Percentiles rank a stretch among this genome's conserved stretches.
Conservation (phyloP, 768 basidiomycete genomes). For the Psilocybe cubensis region DNA sequence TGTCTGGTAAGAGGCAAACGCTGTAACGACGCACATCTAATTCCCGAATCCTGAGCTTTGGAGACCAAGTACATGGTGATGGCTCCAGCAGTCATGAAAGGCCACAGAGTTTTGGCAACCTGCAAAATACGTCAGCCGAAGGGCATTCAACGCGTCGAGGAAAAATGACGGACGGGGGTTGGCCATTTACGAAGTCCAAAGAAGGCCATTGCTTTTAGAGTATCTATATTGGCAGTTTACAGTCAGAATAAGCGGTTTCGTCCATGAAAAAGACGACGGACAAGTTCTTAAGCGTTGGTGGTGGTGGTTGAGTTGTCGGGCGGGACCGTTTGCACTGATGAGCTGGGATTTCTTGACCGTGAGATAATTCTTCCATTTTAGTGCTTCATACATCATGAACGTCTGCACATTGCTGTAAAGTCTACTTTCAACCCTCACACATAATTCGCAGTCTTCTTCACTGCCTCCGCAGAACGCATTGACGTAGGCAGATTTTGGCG, state of each 20-base stretch:
- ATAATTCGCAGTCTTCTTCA: not conserved
- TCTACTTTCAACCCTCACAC: not conserved
- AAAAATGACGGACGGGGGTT: constrained; percentile 61
- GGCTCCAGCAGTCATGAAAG: constrained; percentile 70
- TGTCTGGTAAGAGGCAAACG: not conserved
- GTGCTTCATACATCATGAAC: not conserved
- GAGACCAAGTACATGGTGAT: constrained; percentile 70
- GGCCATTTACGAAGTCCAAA: constrained; percentile 83
- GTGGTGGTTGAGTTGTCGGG: constrained; percentile 38
- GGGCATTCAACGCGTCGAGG: not conserved
- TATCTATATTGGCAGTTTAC: not conserved
- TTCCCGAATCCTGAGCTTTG: constrained; percentile 67
- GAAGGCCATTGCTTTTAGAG: constrained; percentile 60
- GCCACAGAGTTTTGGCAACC: constrained; percentile 79
- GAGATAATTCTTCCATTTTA: constrained; percentile 33
- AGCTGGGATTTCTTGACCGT: constrained; percentile 27
- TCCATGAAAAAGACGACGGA: constrained; percentile 7
- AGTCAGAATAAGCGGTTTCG: not conserved
- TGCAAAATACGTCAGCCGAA: constrained; percentile 29
- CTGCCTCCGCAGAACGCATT: not conserved
- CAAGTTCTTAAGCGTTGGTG: constrained; percentile 21
- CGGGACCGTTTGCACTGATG: constrained; percentile 41
- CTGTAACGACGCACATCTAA: constrained; percentile 62
- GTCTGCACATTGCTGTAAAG: not conserved
- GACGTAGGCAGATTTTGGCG: too few relatives aligned